These are phyloP conservation scores for Gastrodia elata DNA, from an alignment of 106 monocot species.

Conservation along the genomic window DNA sequence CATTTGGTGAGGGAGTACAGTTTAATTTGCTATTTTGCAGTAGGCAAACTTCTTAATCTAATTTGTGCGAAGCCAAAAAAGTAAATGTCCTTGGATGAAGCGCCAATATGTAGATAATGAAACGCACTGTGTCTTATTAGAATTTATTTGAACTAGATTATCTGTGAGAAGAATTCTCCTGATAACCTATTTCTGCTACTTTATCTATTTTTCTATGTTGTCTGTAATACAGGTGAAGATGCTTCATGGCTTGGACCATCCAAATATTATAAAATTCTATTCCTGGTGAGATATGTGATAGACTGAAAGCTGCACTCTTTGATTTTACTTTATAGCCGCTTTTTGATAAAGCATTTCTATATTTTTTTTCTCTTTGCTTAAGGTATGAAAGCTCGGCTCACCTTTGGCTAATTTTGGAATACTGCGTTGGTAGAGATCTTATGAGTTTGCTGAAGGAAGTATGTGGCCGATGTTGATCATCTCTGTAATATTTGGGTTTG, in stretches of 20 bases:
- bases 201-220: neutral
- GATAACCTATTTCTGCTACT: neutral
- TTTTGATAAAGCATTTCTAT: neutral
- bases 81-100: neutral
- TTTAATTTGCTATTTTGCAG: neutral
- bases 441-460: constrained; percentile 60
- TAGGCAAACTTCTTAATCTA: neutral
- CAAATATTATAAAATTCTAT: constrained; percentile 79
- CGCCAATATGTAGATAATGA: neutral
- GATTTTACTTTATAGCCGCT: neutral
- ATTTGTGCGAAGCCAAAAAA: neutral
- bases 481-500: neutral
- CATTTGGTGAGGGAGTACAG: neutral
- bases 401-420: constrained; percentile 90
- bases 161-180: neutral
- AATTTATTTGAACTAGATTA: neutral
- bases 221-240: constrained; percentile 55
- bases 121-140: neutral
- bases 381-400: constrained; percentile 98
- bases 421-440: constrained; percentile 95
- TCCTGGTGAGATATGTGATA: constrained; percentile 45
- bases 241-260: constrained; percentile 68
- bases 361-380: constrained; percentile 3
- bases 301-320: neutral
- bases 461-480: neutral